Percentiles rank a stretch among this genome's conserved stretches.
phyloP scores from a whole-genome alignment of 441 rosid genomes.

The Macaranga tanarius region DNA sequence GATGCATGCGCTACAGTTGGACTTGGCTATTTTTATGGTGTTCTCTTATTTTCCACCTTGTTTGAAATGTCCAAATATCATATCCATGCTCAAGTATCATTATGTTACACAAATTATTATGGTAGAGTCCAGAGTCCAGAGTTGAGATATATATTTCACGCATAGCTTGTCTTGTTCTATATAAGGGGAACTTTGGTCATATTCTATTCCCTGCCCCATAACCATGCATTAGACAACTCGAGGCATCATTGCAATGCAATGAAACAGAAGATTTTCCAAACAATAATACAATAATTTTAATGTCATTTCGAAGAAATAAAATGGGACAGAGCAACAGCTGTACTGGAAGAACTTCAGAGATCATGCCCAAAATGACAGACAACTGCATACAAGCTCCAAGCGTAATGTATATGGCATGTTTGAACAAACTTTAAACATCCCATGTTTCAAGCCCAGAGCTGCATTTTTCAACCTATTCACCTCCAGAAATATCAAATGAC shows the following conservation, averaged over 20 bases:
- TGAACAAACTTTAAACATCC: neutral
- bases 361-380: neutral
- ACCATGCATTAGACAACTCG: slow-evolving; percentile 4
- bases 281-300: neutral
- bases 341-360: neutral
- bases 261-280: neutral
- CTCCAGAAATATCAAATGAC: neutral
- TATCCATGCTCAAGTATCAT: neutral
- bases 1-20: neutral
- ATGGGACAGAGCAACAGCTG: slow-evolving; percentile 1
- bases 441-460: neutral
- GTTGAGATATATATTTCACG: neutral
- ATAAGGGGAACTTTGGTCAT: neutral
- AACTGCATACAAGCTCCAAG: too few species aligned
- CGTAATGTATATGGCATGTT: neutral
- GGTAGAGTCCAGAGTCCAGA: neutral
- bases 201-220: neutral
- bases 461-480: neutral
- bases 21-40: neutral
- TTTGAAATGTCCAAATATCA: neutral
- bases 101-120: neutral
- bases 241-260: neutral
- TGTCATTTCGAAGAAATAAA: neutral
- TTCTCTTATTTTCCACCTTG: neutral
- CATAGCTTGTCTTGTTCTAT: neutral